Percentiles rank a stretch among this genome's conserved stretches.
phyloP scores from a whole-genome alignment of 2,329 filamentous ascomycete genomes.

The Dryadomyces sulphureus region DNA sequence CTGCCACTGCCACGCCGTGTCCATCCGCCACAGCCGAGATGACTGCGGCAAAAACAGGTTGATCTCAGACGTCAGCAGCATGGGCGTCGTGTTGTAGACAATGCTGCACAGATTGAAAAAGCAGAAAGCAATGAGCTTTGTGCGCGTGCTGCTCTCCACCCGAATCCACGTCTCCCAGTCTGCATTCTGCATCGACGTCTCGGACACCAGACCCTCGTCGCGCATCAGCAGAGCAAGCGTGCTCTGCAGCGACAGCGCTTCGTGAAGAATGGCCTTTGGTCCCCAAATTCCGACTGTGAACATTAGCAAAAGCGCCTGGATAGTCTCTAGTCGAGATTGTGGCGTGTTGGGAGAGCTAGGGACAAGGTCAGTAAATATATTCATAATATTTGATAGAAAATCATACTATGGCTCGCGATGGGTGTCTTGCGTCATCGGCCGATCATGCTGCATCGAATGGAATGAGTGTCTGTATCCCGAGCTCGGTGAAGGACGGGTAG shows the following conservation, averaged over 20 bases:
- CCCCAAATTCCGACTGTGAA: constrained; percentile 48
- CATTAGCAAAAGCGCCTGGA: constrained; percentile 46
- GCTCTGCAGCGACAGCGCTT: constrained; percentile 44
- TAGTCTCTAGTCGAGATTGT: constrained; percentile 46
- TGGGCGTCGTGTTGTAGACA: constrained; percentile 43
- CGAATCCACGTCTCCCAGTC: constrained; percentile 49
- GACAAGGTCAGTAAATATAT: neutral
- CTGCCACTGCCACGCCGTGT: constrained; percentile 45
- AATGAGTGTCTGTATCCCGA: constrained; percentile 43
- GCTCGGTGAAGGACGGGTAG: constrained; percentile 42
- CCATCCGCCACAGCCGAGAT: constrained; percentile 41
- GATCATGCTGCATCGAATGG: constrained; percentile 41
- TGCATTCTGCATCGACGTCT: constrained; percentile 27
- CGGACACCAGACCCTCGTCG: constrained; percentile 38
- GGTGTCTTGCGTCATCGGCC: constrained; percentile 41
- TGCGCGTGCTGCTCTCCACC: constrained; percentile 40
- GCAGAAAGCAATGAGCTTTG: constrained; percentile 45
- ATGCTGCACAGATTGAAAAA: constrained; percentile 50
- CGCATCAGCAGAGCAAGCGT: constrained; percentile 41
- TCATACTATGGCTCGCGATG: constrained; percentile 45
- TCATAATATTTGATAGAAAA: neutral
- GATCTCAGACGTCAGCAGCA: constrained; percentile 44
- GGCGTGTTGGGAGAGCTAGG: constrained; percentile 42
- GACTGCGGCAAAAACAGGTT: constrained; percentile 38
- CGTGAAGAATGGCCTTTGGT: constrained; percentile 43